Percentiles rank a stretch among this genome's conserved stretches.
phyloP scores from a whole-genome alignment of 2,329 filamentous ascomycete species.

The Capronia epimyces region DNA sequence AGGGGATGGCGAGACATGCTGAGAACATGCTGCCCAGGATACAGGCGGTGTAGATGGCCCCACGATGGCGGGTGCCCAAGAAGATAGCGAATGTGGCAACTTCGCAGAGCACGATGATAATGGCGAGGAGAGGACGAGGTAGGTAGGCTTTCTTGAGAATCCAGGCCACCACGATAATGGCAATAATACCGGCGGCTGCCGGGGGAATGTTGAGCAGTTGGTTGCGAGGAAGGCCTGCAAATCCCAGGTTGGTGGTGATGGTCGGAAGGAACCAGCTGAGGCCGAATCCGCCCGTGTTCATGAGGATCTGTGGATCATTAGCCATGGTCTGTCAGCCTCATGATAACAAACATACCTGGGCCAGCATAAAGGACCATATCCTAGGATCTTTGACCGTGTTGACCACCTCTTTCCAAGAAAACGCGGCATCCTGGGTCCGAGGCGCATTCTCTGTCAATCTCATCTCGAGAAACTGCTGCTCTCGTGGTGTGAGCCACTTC shows the following conservation, averaged over 20 bases:
- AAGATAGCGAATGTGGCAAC: conserved; percentile 44
- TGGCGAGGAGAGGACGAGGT: conserved; percentile 43
- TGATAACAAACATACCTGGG: conserved; percentile 44
- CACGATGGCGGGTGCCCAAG: conserved; percentile 45
- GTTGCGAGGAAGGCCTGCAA: conserved; percentile 25
- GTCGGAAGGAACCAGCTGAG: background rate
- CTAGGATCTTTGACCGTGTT: conserved; percentile 38
- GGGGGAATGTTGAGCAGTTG: conserved; percentile 50
- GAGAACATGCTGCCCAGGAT: conserved; percentile 29
- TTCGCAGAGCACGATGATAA: conserved; percentile 42
- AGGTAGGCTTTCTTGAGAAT: conserved; percentile 42
- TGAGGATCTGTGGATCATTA: conserved; percentile 39
- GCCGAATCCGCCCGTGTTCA: conserved; percentile 34
- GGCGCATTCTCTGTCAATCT: conserved; percentile 42
- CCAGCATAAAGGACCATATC: conserved; percentile 41
- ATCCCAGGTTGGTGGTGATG: background rate
- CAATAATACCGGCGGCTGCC: conserved; percentile 42
- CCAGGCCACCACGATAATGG: conserved; percentile 35
- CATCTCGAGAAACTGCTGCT: conserved; percentile 47
- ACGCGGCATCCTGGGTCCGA: conserved; percentile 38
- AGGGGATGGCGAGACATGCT: conserved; percentile 31
- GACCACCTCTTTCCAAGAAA: conserved; percentile 39
- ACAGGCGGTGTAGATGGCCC: conserved; percentile 43
- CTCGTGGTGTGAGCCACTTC: conserved; percentile 43
- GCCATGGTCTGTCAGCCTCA: too few species aligned